Percentiles rank a stretch among this genome's conserved stretches.
Conservation (phyloP, 108 stramenopile species). For the Cyclotella choctawhatcheeana region DNA sequence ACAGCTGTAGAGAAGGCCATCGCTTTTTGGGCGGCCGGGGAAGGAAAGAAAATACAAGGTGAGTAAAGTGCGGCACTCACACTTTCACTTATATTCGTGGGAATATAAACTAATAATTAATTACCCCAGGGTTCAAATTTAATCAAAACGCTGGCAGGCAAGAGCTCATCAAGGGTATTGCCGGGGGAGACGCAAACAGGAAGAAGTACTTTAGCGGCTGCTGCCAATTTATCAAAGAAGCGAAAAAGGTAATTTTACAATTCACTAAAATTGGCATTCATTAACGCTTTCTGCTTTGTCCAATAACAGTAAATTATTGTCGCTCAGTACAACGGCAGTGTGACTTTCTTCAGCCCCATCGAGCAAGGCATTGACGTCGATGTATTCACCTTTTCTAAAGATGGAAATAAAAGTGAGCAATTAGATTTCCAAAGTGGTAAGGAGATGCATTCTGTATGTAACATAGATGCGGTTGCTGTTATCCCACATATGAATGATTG, state of each 20-base stretch:
- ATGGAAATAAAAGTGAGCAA: conserved; percentile 43
- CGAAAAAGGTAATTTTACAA: conserved; percentile 34
- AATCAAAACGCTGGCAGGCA: conserved; percentile 56
- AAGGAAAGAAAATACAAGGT: conserved; percentile 61
- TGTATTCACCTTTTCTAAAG: conserved; percentile 50
- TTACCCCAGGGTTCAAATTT: conserved; percentile 70
- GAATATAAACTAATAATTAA: no score
- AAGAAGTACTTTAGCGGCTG: conserved; percentile 77
- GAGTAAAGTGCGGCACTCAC: no score
- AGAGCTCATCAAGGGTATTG: conserved; percentile 77
- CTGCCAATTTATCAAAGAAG: conserved; percentile 71
- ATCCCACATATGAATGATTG: conserved; percentile 60
- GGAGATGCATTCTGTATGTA: conserved; percentile 49
- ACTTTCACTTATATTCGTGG: no score
- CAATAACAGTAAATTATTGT: no score
- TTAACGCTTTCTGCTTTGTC: no score
- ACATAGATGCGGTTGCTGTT: conserved; percentile 71
- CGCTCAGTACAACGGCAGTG: conserved; percentile 55
- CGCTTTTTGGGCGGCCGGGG: conserved; percentile 66
- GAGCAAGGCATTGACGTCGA: conserved; percentile 76
- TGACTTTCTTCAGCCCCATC: conserved; percentile 63
- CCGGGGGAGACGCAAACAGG: conserved; percentile 75
- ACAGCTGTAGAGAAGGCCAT: conserved; percentile 63
- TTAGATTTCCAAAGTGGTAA: conserved; percentile 61
- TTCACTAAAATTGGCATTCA: not conserved